Base-by-base conservation (phyloP, 306 rosid genomes). In the Pueraria montana region DNA sequence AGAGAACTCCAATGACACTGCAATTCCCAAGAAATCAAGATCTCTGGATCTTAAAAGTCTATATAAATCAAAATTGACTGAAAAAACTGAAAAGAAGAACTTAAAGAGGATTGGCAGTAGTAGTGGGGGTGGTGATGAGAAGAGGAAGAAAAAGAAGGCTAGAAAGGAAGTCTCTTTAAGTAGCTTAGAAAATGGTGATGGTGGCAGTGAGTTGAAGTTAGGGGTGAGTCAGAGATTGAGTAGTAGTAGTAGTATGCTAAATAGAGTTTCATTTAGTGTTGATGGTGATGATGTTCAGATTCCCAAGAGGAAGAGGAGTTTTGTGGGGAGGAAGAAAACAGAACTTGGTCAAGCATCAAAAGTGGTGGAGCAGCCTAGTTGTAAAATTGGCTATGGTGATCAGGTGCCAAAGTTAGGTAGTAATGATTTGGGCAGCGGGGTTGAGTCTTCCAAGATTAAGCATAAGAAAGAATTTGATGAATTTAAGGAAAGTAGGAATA, bases 31-130 rank as follows among this genome's bases (percentile, higher is more conserved):
- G 80, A 90, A 92, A 84, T 86, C 97, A 40, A 92, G 93, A 89
- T 88, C 98, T 77, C 82, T 96, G 94, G 99, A 94, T 91, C 82
- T 94, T 83, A 92, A 91, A 84, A 91, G 97, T 88, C 89, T 96
- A 66, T 92, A 92, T 83, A 81, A 88, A 73, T 75, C 91, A 36
- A 81, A 87, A 69, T 81, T 80, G 81, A 50, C 74, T 4, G 87
- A 85, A 67, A 89, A 82, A 71, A 78, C 13, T 53, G 75, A 83
- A 36, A 79, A 76, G 8, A 86, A 87, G 89, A 84, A 55, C 58
- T 82, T 89, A 71, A 94, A 94, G 89, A 85, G 97, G 84, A 87
- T 75, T 77, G 82, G 63, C 27, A 73, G 73, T 65, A 72, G 82
- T 81, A 83, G 42, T 2, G 85, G 76, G 79, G 87, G 68, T 75